A percentile compares a stretch with the other conserved stretches of the same genome.
These are phyloP conservation scores for Multifurca ochricompacta DNA, from an alignment of 768 basidiomycete genomes.

Conservation along the genomic window DNA sequence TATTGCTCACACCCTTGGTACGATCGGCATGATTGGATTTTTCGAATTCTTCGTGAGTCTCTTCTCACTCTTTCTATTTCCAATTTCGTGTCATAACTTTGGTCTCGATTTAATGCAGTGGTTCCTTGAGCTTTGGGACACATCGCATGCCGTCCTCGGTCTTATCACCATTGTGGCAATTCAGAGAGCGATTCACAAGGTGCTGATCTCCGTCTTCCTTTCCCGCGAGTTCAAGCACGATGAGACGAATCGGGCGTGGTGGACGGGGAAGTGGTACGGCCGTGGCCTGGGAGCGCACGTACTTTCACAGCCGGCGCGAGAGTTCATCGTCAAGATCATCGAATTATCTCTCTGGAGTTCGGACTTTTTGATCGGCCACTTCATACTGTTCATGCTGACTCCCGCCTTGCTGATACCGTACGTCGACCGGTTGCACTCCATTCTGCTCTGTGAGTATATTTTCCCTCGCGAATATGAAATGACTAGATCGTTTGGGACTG, in stretches of 20 bases:
- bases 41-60: conserved; percentile 87
- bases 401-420: conserved; percentile 81
- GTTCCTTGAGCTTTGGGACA: conserved; percentile 95
- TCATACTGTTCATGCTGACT: conserved; percentile 82
- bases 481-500: conserved; percentile 15
- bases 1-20: conserved; percentile 75
- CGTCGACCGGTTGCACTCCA: conserved; percentile 84
- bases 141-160: conserved; percentile 93
- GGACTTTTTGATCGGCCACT: conserved; percentile 82
- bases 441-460: conserved; percentile 75
- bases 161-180: conserved; percentile 84
- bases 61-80: neutral
- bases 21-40: conserved; percentile 84
- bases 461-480: conserved; percentile 18
- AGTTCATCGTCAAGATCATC: conserved; percentile 96
- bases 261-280: conserved; percentile 98
- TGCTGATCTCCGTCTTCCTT: conserved; percentile 88
- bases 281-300: conserved; percentile 86
- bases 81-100: neutral
- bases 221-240: conserved; percentile 98
- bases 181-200: conserved; percentile 89
- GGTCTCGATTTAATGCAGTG: conserved; percentile 41
- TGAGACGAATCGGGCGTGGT: conserved; percentile 97
- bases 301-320: conserved; percentile 92
- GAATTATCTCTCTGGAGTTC: conserved; percentile 97